phyloP scores from a whole-genome alignment of 805 yeast genomes.

The Schizosaccharomyces osmophilus region DNA sequence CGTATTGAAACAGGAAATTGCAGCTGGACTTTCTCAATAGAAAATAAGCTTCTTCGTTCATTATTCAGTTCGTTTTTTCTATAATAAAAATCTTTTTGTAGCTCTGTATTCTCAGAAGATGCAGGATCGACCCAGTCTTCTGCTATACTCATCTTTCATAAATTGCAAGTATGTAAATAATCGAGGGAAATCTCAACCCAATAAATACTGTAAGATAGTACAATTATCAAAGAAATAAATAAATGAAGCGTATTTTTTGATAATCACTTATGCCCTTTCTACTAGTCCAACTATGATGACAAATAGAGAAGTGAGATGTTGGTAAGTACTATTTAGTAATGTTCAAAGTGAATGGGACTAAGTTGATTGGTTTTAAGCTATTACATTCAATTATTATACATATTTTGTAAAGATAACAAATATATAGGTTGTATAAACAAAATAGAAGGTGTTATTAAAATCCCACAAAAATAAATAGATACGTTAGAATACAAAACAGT shows the following conservation, averaged over 20 bases:
- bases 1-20: slow-evolving; percentile 25
- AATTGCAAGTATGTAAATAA: not conserved
- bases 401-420: too few relatives aligned
- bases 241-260: too few relatives aligned
- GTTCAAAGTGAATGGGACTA: too few relatives aligned
- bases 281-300: too few relatives aligned
- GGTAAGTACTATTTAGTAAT: too few relatives aligned
- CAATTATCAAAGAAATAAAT: too few relatives aligned
- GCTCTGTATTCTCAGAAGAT: not conserved
- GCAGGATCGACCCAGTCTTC: not conserved
- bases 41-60: slow-evolving; percentile 7
- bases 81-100: not conserved
- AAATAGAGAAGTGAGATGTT: too few relatives aligned
- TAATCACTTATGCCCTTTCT: too few relatives aligned
- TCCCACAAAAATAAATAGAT: not conserved
- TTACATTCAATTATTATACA: too few relatives aligned
- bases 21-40: slow-evolving; percentile 24
- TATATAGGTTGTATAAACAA: too few relatives aligned
- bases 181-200: not conserved
- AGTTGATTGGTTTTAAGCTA: too few relatives aligned
- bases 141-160: not conserved
- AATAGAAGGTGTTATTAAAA: not conserved
- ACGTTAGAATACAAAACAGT: not conserved
- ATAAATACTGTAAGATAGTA: not conserved
- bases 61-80: not conserved